Percentiles rank a stretch among this genome's conserved stretches.
These are phyloP conservation scores for Entonaema liquescens DNA, from an alignment of 495 filamentous ascomycete genomes.

Conservation along the genomic window DNA sequence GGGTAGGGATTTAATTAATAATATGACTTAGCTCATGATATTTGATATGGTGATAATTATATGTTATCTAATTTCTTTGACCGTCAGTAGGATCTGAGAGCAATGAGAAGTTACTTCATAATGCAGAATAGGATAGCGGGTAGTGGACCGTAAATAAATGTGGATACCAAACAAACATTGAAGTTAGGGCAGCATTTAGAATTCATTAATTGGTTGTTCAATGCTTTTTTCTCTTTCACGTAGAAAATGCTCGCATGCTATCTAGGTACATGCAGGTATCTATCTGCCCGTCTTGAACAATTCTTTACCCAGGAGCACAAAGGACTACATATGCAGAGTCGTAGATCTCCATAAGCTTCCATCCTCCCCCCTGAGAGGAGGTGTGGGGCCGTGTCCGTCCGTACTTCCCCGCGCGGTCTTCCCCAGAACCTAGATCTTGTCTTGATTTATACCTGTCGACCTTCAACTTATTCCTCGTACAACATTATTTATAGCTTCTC, in stretches of 20 bases:
- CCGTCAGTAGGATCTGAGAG: no score
- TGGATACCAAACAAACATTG: background rate
- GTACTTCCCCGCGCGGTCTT: background rate
- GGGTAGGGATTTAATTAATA: background rate
- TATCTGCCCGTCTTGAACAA: constrained; percentile 9
- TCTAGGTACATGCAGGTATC: background rate
- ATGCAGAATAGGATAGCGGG: background rate
- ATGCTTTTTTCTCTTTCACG: constrained; percentile 3
- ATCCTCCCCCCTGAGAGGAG: background rate
- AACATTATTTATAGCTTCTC: constrained; percentile 57
- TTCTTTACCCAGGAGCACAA: background rate
- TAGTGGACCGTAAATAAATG: background rate
- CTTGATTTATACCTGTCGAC: constrained; percentile 18
- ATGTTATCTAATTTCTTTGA: no score
- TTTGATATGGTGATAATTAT: no score
- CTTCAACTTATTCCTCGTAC: background rate
- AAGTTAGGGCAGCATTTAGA: background rate
- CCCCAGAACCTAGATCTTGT: constrained; percentile 18
- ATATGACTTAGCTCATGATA: background rate
- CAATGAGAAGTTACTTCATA: background rate
- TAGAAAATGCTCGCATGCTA: constrained; percentile 23
- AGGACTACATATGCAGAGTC: background rate
- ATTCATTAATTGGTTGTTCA: constrained; percentile 1
- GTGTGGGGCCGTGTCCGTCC: constrained; percentile 1
- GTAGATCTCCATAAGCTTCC: constrained; percentile 4